Base-by-base conservation (phyloP, 1,139 yeast species). In the Geotrichum reessii region DNA sequence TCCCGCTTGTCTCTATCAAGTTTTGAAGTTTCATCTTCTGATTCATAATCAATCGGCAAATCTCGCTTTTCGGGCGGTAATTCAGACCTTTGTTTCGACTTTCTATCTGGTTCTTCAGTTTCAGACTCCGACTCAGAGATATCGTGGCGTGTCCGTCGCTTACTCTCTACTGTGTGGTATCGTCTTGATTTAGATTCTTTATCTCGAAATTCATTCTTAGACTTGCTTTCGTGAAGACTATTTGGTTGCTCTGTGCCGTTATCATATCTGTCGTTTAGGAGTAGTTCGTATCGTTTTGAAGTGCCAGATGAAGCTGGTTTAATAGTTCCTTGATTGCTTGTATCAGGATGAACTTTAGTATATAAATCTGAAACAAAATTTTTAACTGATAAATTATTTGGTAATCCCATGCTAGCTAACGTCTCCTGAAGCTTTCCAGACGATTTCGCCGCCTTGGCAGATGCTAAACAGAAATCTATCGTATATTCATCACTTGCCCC, bases 401-500 rank as follows among this genome's bases (percentile, higher is more conserved):
- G 70, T 14, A 72, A 55, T 3, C 75, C 75, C 50, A 68, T 68
- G 27, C 63, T 64, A 8, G 57, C 64, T 53, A 72, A 59, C n/a
- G 66, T 66, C 17, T 46, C 28, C 14, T 58, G 62, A 53, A 72
- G 61, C 31, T 66, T 62, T 2, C 49, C 52, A 2, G 62, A 58
- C 2, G 66, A 62, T 37, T 64, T 65, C 22, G 73, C 65, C 4
- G 71, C 56, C 53, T 63, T 61, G 22, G 72, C 73, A n/a, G 71
- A 60, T 5, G 70, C 70, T 27, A 67, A 57, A 55, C 72, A 69
- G 51, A 63, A 69, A 33, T 67, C 72, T 28, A 69, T 69, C 5
- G 69, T 62, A 12, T 66, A 62, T 50, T 69, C 73, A 60, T 70
- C 73, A 25, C 65, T 62, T 2, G 69, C 69, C 1, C 72, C 73